Evolutionary conservation across 176 grass and related monocot genomes (phyloP), one percentile per base, ranked within the genome.

Genomic region (Thalia dealbata): DNA sequence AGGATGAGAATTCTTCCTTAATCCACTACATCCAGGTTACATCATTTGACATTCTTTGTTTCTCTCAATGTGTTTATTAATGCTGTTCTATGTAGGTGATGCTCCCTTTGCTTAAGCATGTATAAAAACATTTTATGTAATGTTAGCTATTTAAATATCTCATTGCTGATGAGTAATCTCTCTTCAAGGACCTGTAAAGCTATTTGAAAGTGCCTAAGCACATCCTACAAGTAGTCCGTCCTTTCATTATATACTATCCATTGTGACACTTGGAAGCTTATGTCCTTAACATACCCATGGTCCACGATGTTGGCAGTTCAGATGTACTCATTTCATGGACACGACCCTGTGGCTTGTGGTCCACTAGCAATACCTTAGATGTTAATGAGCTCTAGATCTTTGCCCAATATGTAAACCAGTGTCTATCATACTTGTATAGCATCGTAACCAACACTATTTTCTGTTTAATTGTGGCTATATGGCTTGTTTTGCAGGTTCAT

Each of bases 1-100:
- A 80, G 64, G 89, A 97, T 74, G 87, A 90, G 82, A 97, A 97
- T 86, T 97, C 93, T 82, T 77, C 87, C 24, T 82, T 97, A 52
- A 70, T 90, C 83, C 80, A 97, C 28, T 92, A 90, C 86, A 92
- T 90, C 84, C 93, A 97, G 89, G 93, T 90, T 50, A 16, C 29
- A 38, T 84, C 78, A 65, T 56, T 64, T 64, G 30, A n/a, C 60
- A 51, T 48, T 61, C 70, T 68, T 16, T 77, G 65, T 43, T 75
- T 62, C 30, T 0, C 21, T 61, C 18, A 26, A 3, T 24, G 61
- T 62, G n/a, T 41, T 18, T n/a, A 46, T n/a, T n/a, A n/a, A n/a
- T n/a, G n/a, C n/a, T n/a, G n/a, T n/a, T n/a, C n/a, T n/a, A n/a
- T n/a, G n/a, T n/a, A n/a, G n/a, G n/a, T n/a, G n/a, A n/a, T n/a